Conservation (phyloP, 208 protist species). For the Kentomonas sorsogonicus region DNA sequence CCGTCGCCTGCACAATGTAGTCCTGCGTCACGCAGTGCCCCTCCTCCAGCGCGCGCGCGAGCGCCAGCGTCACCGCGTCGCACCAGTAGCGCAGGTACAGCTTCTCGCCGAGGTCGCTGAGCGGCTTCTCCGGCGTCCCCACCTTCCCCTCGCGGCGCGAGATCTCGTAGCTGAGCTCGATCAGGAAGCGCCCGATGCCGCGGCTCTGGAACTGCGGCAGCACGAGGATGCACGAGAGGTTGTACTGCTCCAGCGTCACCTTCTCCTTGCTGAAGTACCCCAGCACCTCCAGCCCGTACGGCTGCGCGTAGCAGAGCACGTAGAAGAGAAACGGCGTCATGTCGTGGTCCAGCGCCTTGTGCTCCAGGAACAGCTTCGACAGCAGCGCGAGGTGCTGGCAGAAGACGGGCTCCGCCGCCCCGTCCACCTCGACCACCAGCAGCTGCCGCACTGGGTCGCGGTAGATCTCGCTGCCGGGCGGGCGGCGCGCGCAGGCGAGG, state of each 20-base stretch:
- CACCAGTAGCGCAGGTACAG: slow-evolving; percentile 93
- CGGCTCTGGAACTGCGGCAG: slow-evolving; percentile 94
- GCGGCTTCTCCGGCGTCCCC: slow-evolving; percentile 98
- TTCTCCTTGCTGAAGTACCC: slow-evolving; percentile 99
- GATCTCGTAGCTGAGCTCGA: slow-evolving; percentile 98
- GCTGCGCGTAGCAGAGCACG: slow-evolving; percentile 93
- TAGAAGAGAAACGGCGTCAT: slow-evolving; percentile 99
- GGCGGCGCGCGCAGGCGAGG: slow-evolving; percentile 85
- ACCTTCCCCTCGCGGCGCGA: slow-evolving; percentile 93
- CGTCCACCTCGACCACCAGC: slow-evolving; percentile 96
- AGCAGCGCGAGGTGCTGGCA: slow-evolving; percentile 98
- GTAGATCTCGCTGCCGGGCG: slow-evolving; percentile 88
- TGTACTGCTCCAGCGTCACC: slow-evolving; percentile 95
- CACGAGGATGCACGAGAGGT: slow-evolving; percentile 98
- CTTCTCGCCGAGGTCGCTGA: slow-evolving; percentile 97
- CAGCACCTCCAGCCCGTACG: slow-evolving; percentile 93
- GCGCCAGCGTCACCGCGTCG: slow-evolving; percentile 77
- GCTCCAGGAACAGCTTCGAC: slow-evolving; percentile 99
- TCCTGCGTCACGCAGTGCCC: slow-evolving; percentile 71
- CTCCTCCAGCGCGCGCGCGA: slow-evolving; percentile 71
- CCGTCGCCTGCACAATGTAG: slow-evolving; percentile 77
- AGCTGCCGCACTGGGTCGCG: slow-evolving; percentile 79
- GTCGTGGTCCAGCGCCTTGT: slow-evolving; percentile 99
- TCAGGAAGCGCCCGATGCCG: slow-evolving; percentile 98
- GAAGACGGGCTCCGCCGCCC: slow-evolving; percentile 95